Evolutionary conservation across 257 asterid species (phyloP).

Genomic region (Dorcoceras hygrometricum): DNA sequence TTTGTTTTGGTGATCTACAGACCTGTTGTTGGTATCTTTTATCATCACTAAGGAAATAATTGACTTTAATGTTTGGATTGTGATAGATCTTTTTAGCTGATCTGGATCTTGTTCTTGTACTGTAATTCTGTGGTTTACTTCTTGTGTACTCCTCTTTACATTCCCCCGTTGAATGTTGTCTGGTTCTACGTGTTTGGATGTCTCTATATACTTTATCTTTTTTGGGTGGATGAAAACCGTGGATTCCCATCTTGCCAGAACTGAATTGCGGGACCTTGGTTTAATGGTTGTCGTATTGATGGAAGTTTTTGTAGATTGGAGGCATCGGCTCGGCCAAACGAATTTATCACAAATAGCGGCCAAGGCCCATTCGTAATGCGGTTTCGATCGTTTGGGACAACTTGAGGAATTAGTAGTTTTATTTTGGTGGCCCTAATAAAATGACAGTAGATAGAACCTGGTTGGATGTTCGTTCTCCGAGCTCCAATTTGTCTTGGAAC

Average conservation of each 20-base stretch:
- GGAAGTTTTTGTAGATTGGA: not conserved
- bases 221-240: not conserved
- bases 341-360: no score
- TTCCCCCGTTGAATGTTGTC: not conserved
- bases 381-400: no score
- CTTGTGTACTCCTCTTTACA: not conserved
- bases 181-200: not conserved
- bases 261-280: not conserved
- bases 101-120: not conserved
- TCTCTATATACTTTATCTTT: not conserved
- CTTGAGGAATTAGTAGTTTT: no score
- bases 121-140: no score
- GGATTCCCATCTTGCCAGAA: not conserved
- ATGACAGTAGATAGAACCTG: no score
- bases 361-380: no score
- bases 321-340: no score
- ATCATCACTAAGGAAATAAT: slow-evolving; percentile 9
- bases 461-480: not conserved
- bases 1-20: not conserved
- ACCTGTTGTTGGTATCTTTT: slow-evolving; percentile 20
- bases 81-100: not conserved
- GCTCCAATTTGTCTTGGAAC: not conserved
- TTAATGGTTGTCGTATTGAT: not conserved
- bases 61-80: not conserved
- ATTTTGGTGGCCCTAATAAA: no score